Evolutionary conservation across 257 asterid genomes (phyloP).

Genomic region (Solanum microdontum): DNA sequence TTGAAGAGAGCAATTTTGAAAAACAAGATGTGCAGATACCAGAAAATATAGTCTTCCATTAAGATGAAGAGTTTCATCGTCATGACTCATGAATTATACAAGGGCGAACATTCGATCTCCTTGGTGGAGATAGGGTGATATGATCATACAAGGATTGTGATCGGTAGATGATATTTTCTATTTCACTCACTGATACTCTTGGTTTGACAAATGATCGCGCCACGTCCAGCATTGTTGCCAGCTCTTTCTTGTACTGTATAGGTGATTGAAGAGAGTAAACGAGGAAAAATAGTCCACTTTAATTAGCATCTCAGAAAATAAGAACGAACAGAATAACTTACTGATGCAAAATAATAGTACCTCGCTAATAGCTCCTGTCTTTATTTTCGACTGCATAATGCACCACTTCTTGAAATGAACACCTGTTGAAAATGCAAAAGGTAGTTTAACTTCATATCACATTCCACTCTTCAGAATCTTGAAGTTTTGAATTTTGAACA

Average conservation of each 20-base stretch:
- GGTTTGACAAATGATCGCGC: slow-evolving; percentile 52
- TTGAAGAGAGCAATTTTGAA: background rate
- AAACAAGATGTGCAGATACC: background rate
- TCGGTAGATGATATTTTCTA: slow-evolving; percentile 3
- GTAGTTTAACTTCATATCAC: background rate
- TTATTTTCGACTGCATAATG: slow-evolving; percentile 76
- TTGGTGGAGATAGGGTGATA: slow-evolving; percentile 33
- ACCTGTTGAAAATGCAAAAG: slow-evolving; percentile 29
- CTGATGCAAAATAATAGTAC: slow-evolving; percentile 24
- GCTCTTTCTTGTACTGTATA: slow-evolving; percentile 74
- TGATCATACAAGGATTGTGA: background rate
- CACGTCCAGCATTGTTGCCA: slow-evolving; percentile 54
- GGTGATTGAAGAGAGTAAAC: background rate
- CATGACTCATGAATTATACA: slow-evolving; percentile 3
- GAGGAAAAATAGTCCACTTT: background rate
- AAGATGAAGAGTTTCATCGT: background rate
- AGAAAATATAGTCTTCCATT: background rate
- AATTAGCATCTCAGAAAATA: background rate
- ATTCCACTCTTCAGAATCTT: background rate
- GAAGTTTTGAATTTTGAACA: background rate
- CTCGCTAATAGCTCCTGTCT: slow-evolving; percentile 55
- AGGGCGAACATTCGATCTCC: slow-evolving; percentile 34
- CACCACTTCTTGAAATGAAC: slow-evolving; percentile 92
- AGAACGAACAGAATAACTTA: background rate
- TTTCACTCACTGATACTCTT: slow-evolving; percentile 24